Conservation (phyloP, 495 filamentous ascomycete genomes). For the Talaromyces wortmannii region DNA sequence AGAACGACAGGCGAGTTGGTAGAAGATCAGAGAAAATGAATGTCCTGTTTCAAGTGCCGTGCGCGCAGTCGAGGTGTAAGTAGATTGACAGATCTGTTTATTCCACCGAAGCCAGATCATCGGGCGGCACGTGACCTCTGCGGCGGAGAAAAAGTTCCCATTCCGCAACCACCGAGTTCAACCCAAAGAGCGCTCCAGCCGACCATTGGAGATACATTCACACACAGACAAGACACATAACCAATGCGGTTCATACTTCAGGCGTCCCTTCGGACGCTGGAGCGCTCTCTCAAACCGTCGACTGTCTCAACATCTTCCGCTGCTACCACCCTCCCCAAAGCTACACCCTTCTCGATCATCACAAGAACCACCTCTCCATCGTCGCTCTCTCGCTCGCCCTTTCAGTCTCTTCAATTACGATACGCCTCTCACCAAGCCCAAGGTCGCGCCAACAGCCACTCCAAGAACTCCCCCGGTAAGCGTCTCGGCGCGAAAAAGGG, state of each 20-base stretch:
- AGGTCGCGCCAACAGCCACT: conserved; percentile 74
- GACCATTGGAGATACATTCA: conserved; percentile 3
- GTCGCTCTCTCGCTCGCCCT: conserved; percentile 20
- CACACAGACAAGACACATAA: conserved; percentile 12
- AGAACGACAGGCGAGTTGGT: no score
- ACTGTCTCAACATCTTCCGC: conserved; percentile 7
- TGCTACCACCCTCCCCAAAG: not conserved
- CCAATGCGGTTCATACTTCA: conserved; percentile 33
- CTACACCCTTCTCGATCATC: not conserved
- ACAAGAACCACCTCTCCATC: conserved; percentile 11
- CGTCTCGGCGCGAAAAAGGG: conserved; percentile 91
- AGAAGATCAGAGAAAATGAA: no score
- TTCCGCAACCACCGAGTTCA: not conserved
- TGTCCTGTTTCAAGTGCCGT: no score
- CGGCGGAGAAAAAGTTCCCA: conserved; percentile 24
- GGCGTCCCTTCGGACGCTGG: conserved; percentile 32
- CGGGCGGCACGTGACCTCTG: conserved; percentile 1
- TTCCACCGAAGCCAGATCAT: conserved; percentile 21
- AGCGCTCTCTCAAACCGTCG: conserved; percentile 25
- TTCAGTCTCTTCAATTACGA: conserved; percentile 41
- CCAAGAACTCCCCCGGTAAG: conserved; percentile 84
- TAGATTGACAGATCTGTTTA: not conserved
- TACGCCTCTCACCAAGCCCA: conserved; percentile 82
- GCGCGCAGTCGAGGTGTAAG: no score
- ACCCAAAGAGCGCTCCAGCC: conserved; percentile 8